Base-by-base conservation (phyloP, 805 yeast species). In the Cyberlindnera nakhonratchasimensis region DNA sequence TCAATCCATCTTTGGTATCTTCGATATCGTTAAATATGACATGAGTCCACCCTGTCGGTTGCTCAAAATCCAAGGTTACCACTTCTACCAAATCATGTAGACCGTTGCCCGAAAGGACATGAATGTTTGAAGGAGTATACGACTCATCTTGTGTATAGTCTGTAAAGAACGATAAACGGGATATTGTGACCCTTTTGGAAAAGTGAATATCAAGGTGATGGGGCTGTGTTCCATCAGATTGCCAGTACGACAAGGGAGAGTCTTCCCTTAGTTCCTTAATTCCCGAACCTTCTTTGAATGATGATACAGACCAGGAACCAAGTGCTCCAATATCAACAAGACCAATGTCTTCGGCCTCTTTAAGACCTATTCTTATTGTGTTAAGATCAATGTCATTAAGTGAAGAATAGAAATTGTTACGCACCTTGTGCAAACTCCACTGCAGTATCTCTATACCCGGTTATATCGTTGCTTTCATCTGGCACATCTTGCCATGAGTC, bases 191-290 rank as follows among this genome's bases (percentile, higher is more conserved):
- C 37, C 78, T 72, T 55, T 85, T 89, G 23, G 89, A 72, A 61
- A 93, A 93, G 55, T 80, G 89, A 2, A 88, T 75, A 35, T 85
- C 85, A 6, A 93, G 67, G 21, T 67, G 70, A 64, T 93, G 99
- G 0, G 98, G 99, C 53, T 83, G 87, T 11, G 75, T 71, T 0
- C 97, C 99, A 58, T 93, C 99, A 34, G 95, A 83, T 62, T 93
- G 99, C 99, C 99, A 93, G 60, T 71, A 91, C 1, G 80, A 65
- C 22, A 73, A 70, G 0, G 91, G 85, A 4, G 80, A 71, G 52
- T 83, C 89, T 39, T 86, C 86, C 23, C 93, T 66, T 6, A 91
- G 68, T 53, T 82, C 82, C n/a, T 66, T 66, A 17, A 87, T 71
- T 0, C 93, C 93, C 52, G 70, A 80, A 0, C 88, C 93, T 9